Evolutionary conservation across 2,329 filamentous ascomycete genomes (phyloP).

Genomic region (Alternaria arbusti): DNA sequence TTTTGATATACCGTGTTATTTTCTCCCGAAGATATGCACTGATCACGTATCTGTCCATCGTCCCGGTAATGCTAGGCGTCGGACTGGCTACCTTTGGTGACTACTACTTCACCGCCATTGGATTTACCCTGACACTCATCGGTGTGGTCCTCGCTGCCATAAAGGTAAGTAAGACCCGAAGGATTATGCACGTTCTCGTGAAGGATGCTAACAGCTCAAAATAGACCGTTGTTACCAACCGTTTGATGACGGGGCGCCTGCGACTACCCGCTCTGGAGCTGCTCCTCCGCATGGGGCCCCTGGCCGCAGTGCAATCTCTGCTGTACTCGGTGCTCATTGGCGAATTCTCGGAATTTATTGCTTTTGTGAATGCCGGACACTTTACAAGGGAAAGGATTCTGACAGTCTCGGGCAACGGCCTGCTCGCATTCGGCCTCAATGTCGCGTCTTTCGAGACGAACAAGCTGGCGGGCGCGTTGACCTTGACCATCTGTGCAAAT

Average conservation of each 20-base stretch:
- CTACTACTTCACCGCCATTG: conserved; percentile 2
- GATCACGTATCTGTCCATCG: conserved; percentile 3
- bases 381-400: not conserved
- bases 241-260: conserved; percentile 4
- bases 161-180: not conserved
- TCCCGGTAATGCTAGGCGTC: conserved; percentile 3
- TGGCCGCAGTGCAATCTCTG: conserved; percentile 5
- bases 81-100: conserved; percentile 3
- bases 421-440: not conserved
- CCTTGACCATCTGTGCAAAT: conserved; percentile 3
- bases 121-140: conserved; percentile 1
- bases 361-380: not conserved
- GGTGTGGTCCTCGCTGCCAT: conserved; percentile 3
- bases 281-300: conserved; percentile 4
- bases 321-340: conserved; percentile 3
- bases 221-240: conserved; percentile 5
- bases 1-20: not conserved
- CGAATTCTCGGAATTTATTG: conserved; percentile 1
- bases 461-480: conserved; percentile 5
- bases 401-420: not conserved
- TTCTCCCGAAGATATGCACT: not conserved
- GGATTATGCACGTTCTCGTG: not conserved
- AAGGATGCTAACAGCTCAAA: not conserved
- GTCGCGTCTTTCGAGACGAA: conserved; percentile 4
- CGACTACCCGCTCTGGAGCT: conserved; percentile 3